These are phyloP conservation scores for Bruguiera gymnorhiza DNA, from an alignment of 345 rosid species.

Conservation along the genomic window DNA sequence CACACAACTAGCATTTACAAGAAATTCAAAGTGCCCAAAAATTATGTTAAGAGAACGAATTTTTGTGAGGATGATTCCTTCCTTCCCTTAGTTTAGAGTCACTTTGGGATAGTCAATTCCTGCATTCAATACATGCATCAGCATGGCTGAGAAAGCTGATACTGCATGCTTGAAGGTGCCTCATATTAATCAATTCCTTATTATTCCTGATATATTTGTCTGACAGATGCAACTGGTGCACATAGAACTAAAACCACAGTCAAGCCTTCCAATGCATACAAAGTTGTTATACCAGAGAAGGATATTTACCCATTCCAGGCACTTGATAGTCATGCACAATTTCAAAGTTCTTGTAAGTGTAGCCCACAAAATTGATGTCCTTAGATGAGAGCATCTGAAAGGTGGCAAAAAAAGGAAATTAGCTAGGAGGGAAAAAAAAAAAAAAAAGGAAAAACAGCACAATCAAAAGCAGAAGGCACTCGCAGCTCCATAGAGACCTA, in stretches of 20 bases:
- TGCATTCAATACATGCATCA: no score
- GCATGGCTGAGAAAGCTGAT: no score
- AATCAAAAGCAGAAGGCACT: not conserved
- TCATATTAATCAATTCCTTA: not conserved
- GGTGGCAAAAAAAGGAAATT: not conserved
- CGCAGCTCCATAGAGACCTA: no score
- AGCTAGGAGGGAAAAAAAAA: constrained; percentile 1
- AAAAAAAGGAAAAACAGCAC: not conserved
- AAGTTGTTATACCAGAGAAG: constrained; percentile 1
- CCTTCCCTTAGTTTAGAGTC: no score
- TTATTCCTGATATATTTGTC: not conserved
- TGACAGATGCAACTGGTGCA: not conserved
- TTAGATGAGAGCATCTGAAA: constrained; percentile 79
- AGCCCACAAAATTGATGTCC: constrained; percentile 76
- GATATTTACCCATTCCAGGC: constrained; percentile 63
- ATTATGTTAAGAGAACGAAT: not conserved
- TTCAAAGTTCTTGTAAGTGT: constrained; percentile 81
- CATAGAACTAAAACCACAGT: constrained; percentile 1
- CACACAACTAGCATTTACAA: not conserved
- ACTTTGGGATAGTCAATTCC: no score
- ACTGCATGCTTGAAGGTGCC: not conserved
- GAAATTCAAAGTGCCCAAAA: not conserved
- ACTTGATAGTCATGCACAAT: constrained; percentile 82
- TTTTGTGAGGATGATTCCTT: not conserved
- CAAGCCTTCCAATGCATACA: not conserved